Percentiles rank a stretch among this genome's conserved stretches.
These are phyloP conservation scores for Talaromyces sp. DNA, from an alignment of 2,329 filamentous ascomycete species.

Conservation along the genomic window DNA sequence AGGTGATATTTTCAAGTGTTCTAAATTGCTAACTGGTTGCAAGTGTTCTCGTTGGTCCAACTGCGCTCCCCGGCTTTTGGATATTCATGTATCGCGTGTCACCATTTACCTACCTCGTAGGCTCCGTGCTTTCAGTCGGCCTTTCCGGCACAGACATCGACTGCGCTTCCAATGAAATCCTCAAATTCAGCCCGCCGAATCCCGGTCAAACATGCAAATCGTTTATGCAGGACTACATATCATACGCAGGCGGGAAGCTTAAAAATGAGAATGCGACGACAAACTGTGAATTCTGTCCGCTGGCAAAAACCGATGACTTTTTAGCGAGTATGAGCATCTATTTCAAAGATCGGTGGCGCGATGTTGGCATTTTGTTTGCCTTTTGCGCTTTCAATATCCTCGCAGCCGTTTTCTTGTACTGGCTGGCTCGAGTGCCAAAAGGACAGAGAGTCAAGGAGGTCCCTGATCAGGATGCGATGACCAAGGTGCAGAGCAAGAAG, in stretches of 20 bases:
- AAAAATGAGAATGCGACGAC: conserved; percentile 53
- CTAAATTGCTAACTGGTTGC: background rate
- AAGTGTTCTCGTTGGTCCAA: conserved; percentile 56
- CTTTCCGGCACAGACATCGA: conserved; percentile 22
- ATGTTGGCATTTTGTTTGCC: conserved; percentile 51
- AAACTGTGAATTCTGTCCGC: conserved; percentile 50
- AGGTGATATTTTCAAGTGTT: background rate
- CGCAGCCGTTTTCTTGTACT: conserved; percentile 49
- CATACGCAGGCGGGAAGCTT: conserved; percentile 52
- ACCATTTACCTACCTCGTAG: conserved; percentile 59
- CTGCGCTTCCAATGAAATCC: conserved; percentile 31
- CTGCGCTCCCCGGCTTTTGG: conserved; percentile 65
- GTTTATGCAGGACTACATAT: conserved; percentile 57
- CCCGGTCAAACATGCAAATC: conserved; percentile 56
- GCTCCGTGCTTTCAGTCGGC: conserved; percentile 33
- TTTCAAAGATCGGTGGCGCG: conserved; percentile 45
- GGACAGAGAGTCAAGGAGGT: conserved; percentile 9
- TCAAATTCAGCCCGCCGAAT: conserved; percentile 42
- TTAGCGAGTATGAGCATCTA: conserved; percentile 42
- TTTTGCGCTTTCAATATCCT: conserved; percentile 50
- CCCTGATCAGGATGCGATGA: background rate
- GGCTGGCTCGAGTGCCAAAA: conserved; percentile 46
- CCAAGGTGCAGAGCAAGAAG: background rate
- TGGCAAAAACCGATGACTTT: conserved; percentile 42
- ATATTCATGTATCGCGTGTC: conserved; percentile 69